Evolutionary conservation across 108 stramenopile species (phyloP), one percentile per base, ranked within the genome.

Genomic region (Schizochytrium sp.): DNA sequence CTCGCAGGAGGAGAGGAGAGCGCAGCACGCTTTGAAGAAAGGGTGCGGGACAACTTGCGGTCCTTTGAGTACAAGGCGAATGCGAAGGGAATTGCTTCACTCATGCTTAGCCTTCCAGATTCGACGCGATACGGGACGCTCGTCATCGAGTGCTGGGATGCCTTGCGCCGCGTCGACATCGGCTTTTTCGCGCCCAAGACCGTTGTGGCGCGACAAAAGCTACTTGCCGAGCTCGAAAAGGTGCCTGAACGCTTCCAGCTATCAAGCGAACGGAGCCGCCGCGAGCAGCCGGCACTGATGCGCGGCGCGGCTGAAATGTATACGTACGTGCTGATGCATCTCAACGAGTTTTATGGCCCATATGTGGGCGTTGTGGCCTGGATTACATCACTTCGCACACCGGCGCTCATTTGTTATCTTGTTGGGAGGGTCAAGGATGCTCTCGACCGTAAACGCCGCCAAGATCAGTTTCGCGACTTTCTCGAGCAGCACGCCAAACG

Each of bases 1-100:
- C 34, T 34, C 34, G 60, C 21, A 72, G 19, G 87, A 58, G 53
- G 63, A 41, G 34, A 23, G 0, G 63, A 69, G 63, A 18, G 0
- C 10, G 58, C 23, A 34, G 25, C 72, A 5, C 71, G 90, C 43
- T 71, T 72, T 71, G 28, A 47, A 23, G 83, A 72, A 6, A 57
- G 19, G 34, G 53, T 43, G 0, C 72, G 57, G 18, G 87, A 57
- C 4, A 90, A 51, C 43, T 23, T 60, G 57, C 48, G 63, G 47
- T 88, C 83, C 8, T 87, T 53, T 53, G 83, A 90, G 72, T 58
- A 76, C 88, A 87, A 88, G 76, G 51, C 51, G 59, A 88, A 88
- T 41, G 34, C 57, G 5, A 53, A 88, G 25, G 90, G 87, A 5
- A 57, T 90, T 43, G 90, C 90, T 8, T 72, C 72, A 60, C 58